Conservation (phyloP, 495 filamentous ascomycete genomes). For the Podospora pseudopauciseta region DNA sequence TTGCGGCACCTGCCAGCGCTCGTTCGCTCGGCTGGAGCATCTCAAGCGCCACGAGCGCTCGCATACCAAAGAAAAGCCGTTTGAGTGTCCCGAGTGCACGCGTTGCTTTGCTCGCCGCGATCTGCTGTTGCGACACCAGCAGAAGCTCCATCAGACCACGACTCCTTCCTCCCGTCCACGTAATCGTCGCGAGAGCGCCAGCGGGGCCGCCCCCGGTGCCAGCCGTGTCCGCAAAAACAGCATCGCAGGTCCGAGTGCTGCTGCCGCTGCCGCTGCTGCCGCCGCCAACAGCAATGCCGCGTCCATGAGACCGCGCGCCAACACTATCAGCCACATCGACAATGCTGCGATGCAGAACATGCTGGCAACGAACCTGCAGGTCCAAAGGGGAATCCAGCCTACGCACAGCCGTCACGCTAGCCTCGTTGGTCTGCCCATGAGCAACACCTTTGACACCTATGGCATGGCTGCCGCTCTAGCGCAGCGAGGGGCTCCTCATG, state of each 20-base stretch:
- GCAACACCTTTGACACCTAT: conserved; percentile 50
- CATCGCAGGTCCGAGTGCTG: conserved; percentile 55
- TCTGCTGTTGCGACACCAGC: conserved; percentile 89
- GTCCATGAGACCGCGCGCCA: conserved; percentile 83
- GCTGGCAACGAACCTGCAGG: conserved; percentile 55
- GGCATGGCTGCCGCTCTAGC: conserved; percentile 67
- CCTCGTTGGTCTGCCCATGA: conserved; percentile 60
- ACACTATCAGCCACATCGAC: conserved; percentile 96
- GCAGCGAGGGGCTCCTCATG: conserved; percentile 59
- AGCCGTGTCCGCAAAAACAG: conserved; percentile 90
- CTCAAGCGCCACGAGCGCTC: conserved; percentile 97
- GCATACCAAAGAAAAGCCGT: conserved; percentile 98
- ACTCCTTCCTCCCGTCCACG: conserved; percentile 84
- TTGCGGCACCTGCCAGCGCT: conserved; percentile 87
- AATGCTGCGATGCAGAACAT: conserved; percentile 63
- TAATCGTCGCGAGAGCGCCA: conserved; percentile 85
- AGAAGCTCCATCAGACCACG: conserved; percentile 97
- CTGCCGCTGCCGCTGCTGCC: conserved; percentile 42
- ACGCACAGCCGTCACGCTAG: conserved; percentile 61
- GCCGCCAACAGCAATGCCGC: conserved; percentile 43
- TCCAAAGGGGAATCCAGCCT: conserved; percentile 54
- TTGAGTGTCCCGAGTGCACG: conserved; percentile 93
- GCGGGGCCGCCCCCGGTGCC: conserved; percentile 59
- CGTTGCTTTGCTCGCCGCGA: conserved; percentile 95
- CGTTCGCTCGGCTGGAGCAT: conserved; percentile 93